These are phyloP conservation scores for Starmerella floricola DNA, from an alignment of 805 yeast species.

Conservation along the genomic window DNA sequence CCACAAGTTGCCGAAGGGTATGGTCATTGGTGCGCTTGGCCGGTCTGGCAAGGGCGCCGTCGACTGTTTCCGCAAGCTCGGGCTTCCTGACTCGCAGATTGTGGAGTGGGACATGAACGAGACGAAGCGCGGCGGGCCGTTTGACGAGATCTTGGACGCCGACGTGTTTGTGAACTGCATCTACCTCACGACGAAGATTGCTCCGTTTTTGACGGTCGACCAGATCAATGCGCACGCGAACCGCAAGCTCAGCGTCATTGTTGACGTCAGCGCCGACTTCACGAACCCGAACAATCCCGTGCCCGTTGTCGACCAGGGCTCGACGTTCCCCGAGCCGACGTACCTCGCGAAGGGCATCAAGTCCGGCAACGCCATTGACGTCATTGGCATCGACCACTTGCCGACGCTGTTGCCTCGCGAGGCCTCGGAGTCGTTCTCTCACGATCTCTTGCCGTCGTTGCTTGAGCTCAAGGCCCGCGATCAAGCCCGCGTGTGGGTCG, in stretches of 20 bases:
- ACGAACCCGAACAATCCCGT: slow-evolving; percentile 97
- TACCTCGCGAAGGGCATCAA: slow-evolving; percentile 61
- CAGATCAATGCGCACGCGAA: slow-evolving; percentile 44
- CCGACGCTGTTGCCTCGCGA: slow-evolving; percentile 95
- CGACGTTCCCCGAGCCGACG: slow-evolving; percentile 84
- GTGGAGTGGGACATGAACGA: slow-evolving; percentile 94
- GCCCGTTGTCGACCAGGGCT: slow-evolving; percentile 83
- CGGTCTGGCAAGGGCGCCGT: slow-evolving; percentile 98
- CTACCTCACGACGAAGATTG: slow-evolving; percentile 82
- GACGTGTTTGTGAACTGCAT: slow-evolving; percentile 95
- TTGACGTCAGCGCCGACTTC: slow-evolving; percentile 97
- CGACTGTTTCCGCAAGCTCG: slow-evolving; percentile 67
- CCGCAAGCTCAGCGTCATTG: slow-evolving; percentile 81
- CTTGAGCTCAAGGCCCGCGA: slow-evolving; percentile 72
- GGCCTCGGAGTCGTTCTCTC: slow-evolving; percentile 82
- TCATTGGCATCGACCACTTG: slow-evolving; percentile 88
- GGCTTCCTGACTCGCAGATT: slow-evolving; percentile 75
- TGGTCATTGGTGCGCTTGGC: slow-evolving; percentile 94
- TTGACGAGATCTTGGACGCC: slow-evolving; percentile 73
- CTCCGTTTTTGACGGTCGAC: slow-evolving; percentile 73
- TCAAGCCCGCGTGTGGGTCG: slow-evolving; percentile 80
- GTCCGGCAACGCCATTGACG: slow-evolving; percentile 76
- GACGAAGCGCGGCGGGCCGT: slow-evolving; percentile 95
- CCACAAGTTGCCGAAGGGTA: slow-evolving; percentile 52
- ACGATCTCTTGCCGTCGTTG: slow-evolving; percentile 79